Conservation (phyloP, 2,329 filamentous ascomycete species). For the Orbilia ellipsospora region DNA sequence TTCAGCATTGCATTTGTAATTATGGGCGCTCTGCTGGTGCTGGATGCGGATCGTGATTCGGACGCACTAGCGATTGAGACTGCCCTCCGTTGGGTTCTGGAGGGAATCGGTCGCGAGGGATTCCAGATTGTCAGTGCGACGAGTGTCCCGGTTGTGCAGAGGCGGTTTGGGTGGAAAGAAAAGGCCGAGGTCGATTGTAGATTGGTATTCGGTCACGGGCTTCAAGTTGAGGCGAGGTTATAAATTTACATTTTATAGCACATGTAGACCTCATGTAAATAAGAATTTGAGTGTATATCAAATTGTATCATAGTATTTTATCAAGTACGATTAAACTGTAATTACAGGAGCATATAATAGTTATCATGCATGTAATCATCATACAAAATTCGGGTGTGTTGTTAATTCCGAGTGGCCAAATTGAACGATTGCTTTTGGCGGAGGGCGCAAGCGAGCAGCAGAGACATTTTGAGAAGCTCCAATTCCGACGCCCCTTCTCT, state of each 20-base stretch:
- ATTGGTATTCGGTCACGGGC: slow-evolving; percentile 46
- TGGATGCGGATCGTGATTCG: slow-evolving; percentile 61
- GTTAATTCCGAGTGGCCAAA: not conserved
- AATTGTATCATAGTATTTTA: not conserved
- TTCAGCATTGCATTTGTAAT: slow-evolving; percentile 60
- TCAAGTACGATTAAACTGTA: not conserved
- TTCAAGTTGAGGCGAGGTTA: slow-evolving; percentile 34
- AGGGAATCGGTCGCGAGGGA: slow-evolving; percentile 51
- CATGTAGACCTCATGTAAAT: not conserved
- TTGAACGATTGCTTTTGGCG: slow-evolving; percentile 16
- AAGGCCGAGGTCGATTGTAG: slow-evolving; percentile 50
- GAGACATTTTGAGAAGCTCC: slow-evolving; percentile 55
- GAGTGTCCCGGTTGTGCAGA: slow-evolving; percentile 26
- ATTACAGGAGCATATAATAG: not conserved
- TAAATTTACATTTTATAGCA: slow-evolving; percentile 7
- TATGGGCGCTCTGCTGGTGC: slow-evolving; percentile 60
- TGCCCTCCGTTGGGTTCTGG: slow-evolving; percentile 58
- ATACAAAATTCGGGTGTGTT: slow-evolving; percentile 26
- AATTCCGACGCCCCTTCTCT: slow-evolving; percentile 22
- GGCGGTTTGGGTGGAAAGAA: slow-evolving; percentile 41
- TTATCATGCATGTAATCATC: no score
- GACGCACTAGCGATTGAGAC: slow-evolving; percentile 60
- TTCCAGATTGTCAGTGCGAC: slow-evolving; percentile 39
- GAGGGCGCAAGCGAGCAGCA: slow-evolving; percentile 23
- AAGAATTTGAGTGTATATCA: no score